Base-by-base conservation (phyloP, 257 asterid species). In the Salvia miltiorrhiza region DNA sequence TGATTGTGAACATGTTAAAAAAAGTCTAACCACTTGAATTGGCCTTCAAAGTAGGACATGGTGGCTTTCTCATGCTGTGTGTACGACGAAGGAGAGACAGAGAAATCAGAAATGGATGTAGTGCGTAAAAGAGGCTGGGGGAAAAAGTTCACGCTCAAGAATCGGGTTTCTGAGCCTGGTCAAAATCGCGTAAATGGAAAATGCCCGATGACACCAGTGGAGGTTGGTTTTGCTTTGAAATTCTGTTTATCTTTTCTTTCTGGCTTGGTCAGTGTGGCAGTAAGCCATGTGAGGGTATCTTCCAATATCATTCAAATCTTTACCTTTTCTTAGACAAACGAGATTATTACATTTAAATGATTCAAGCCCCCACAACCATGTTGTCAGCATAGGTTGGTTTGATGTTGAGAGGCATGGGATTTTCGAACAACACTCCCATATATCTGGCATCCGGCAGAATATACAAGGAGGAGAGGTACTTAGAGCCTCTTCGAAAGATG, bases 331-430 rank as follows among this genome's bases (percentile, higher is more conserved):
- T 26, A 13, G 60, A 12, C 16, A 24, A 53, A 24, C 4, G 32
- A 20, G 9, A 23, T 53, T 12, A 24, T 53, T 12, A 20, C 65
- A 59, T 59, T 17, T 17, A 59, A 59, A 59, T 35, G 48, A 59
- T 59, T 35, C 47, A 59, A 37, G 17, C 61, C 61, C 61, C 40
- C 19, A 54, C 61, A 55, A 55, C 61, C 61, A 55, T 55, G 61
- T 55, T 81, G 91, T 84, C 92, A 91, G 92, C 90, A 91, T 85
- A 91, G 97, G 96, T 89, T 69, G 97, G 97, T 28, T 83, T 91
- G 95, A 87, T 89, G 97, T 84, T 91, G 55, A 84, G 95, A 83
- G 97, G 96, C 74, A 91, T 91, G 97, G 97, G 97, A 80, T 89
- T 91, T 78, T 76, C 96, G 40, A 83, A 79, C 66, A 74, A 76